phyloP scores from a whole-genome alignment of 148 eudicot genomes.

The Rhododendron ferrugineum region DNA sequence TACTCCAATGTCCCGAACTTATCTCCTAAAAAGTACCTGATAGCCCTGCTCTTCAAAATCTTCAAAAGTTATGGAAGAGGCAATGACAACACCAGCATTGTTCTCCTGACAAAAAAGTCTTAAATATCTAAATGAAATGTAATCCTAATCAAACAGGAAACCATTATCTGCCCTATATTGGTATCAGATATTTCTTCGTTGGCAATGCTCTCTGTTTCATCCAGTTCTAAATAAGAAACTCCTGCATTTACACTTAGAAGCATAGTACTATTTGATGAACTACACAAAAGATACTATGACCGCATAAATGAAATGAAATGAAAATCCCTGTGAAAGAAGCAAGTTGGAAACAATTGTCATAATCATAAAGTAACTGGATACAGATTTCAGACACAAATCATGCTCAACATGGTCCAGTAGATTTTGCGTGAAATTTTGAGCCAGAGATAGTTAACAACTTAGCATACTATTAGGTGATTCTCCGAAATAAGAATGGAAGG shows the following conservation, averaged over 20 bases:
- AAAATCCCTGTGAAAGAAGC: not conserved
- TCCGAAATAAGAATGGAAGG: not conserved
- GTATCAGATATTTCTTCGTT: constrained; percentile 12
- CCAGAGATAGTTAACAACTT: not conserved
- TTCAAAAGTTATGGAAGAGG: constrained; percentile 23
- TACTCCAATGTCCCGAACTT: not conserved
- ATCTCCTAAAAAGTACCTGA: constrained; percentile 22
- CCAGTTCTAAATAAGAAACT: constrained; percentile 13
- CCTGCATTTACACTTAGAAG: constrained; percentile 8
- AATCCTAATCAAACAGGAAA: not conserved
- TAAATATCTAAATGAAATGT: not conserved
- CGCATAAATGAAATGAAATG: not conserved
- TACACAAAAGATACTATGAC: not conserved
- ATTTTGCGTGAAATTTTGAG: not conserved
- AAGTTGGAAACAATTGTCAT: not conserved
- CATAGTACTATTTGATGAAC: not conserved
- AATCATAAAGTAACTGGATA: not conserved
- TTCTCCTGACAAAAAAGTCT: constrained; percentile 11
- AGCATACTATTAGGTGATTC: not conserved
- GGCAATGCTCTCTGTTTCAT: constrained; percentile 13
- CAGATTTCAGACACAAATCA: not conserved
- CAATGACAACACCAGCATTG: constrained; percentile 9
- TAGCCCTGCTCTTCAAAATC: constrained; percentile 7
- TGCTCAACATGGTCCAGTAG: not conserved
- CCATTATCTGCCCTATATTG: constrained; percentile 14